Evolutionary conservation across 2,329 filamentous ascomycete species (phyloP).

Genomic region (Byssoonygena ceratinophila): DNA sequence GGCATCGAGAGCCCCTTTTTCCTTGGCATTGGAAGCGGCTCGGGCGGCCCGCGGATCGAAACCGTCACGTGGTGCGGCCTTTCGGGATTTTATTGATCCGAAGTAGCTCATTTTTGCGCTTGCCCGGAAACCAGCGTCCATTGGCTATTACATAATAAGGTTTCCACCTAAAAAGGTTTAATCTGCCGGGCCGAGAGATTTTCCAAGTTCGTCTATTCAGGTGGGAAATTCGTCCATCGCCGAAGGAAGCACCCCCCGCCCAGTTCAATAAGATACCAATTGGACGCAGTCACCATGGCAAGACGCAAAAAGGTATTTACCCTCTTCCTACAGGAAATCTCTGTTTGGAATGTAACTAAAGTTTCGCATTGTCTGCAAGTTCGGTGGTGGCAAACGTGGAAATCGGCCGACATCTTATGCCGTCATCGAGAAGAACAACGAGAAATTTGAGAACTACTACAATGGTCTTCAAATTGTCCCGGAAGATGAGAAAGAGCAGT

Average conservation of each 20-base stretch:
- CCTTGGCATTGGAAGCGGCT: too few species aligned
- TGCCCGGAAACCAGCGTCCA: too few species aligned
- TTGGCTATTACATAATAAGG: too few species aligned
- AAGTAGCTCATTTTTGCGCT: too few species aligned
- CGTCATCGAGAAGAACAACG: constrained; percentile 64
- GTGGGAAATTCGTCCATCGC: background rate
- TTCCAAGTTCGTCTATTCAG: background rate
- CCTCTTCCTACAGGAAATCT: too few species aligned
- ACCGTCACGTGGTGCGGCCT: background rate
- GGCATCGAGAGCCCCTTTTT: background rate
- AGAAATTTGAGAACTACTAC: constrained; percentile 79
- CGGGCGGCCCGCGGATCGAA: too few species aligned
- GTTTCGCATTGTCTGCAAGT: constrained; percentile 7
- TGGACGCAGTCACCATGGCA: background rate
- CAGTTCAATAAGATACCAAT: background rate
- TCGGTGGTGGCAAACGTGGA: constrained; percentile 23
- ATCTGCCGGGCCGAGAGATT: background rate
- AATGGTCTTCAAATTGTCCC: constrained; percentile 63
- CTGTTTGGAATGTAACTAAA: background rate
- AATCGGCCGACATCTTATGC: constrained; percentile 37
- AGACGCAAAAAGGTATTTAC: constrained; percentile 6
- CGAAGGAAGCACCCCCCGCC: background rate
- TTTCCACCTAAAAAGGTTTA: too few species aligned
- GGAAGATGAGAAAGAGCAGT: constrained; percentile 65
- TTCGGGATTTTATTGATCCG: background rate